These are phyloP conservation scores for Tremella mesenterica DNA, from an alignment of 768 basidiomycete species.

Conservation along the genomic window DNA sequence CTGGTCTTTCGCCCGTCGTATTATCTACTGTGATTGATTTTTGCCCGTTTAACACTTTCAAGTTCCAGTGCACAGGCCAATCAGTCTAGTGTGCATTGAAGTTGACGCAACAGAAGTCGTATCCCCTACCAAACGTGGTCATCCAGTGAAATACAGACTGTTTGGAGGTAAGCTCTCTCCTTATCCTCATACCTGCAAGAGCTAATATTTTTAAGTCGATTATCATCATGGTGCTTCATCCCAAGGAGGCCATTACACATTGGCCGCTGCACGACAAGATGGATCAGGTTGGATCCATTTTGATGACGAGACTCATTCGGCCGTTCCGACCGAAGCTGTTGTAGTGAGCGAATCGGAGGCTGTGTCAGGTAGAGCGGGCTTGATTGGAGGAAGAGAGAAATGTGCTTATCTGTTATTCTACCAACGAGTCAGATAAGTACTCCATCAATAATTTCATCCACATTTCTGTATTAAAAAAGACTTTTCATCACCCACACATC, in stretches of 20 bases:
- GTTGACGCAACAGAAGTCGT: conserved; percentile 52
- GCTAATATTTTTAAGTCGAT: conserved; percentile 52
- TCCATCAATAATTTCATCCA: too few relatives aligned
- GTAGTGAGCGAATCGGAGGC: conserved; percentile 61
- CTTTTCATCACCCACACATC: too few relatives aligned
- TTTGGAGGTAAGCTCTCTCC: conserved; percentile 60
- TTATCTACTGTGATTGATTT: too few relatives aligned
- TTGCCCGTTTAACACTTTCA: too few relatives aligned
- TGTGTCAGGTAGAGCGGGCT: conserved; percentile 39
- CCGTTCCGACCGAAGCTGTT: conserved; percentile 51
- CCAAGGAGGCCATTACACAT: conserved; percentile 88
- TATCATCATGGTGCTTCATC: conserved; percentile 91
- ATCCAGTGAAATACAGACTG: conserved; percentile 60
- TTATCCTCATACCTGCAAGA: not conserved
- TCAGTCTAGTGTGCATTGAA: not conserved
- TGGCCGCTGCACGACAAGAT: conserved; percentile 69
- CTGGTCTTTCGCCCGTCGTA: too few relatives aligned
- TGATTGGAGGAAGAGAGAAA: conserved; percentile 51
- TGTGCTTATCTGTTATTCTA: conserved; percentile 87
- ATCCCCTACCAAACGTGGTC: conserved; percentile 50
- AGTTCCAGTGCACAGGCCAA: not conserved
- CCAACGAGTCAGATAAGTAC: conserved; percentile 48
- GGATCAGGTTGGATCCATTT: conserved; percentile 77
- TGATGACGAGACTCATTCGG: conserved; percentile 80
- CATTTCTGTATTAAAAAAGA: too few relatives aligned